phyloP scores from a whole-genome alignment of 805 yeast species.

The Starmerella vitae region DNA sequence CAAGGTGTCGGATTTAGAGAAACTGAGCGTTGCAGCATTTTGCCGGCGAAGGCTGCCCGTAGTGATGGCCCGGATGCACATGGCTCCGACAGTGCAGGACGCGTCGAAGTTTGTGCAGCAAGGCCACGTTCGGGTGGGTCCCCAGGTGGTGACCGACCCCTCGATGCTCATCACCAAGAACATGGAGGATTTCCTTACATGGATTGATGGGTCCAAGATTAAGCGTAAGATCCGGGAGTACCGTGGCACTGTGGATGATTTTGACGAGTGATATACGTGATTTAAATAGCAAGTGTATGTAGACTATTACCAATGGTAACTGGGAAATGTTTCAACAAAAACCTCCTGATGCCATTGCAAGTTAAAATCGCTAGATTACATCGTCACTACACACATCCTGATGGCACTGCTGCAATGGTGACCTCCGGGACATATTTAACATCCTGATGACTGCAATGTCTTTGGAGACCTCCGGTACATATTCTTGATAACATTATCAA shows the following conservation, averaged over 20 bases:
- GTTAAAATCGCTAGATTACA: no score
- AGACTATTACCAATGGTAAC: no score
- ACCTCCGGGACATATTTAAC: no score
- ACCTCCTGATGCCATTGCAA: no score
- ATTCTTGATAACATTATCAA: no score
- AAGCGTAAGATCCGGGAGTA: conserved; percentile 77
- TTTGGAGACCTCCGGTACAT: no score
- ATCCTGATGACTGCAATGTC: no score
- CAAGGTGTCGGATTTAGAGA: conserved; percentile 83
- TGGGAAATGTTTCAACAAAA: no score
- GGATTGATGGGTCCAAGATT: conserved; percentile 96
- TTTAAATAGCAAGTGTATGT: no score
- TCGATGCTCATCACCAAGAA: conserved; percentile 86
- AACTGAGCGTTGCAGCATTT: conserved; percentile 79
- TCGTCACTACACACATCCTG: no score
- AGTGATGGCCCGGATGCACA: conserved; percentile 82
- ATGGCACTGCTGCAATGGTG: no score
- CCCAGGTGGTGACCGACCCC: conserved; percentile 88
- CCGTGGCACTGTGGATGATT: conserved; percentile 56
- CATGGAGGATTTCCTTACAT: conserved; percentile 91
- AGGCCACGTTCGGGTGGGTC: conserved; percentile 96
- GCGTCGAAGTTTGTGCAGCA: conserved; percentile 90
- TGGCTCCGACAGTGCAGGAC: conserved; percentile 80
- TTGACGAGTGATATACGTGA: no score
- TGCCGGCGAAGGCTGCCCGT: conserved; percentile 89